Evolutionary conservation across 805 yeast species (phyloP).

Genomic region (Candida dajiaensis): DNA sequence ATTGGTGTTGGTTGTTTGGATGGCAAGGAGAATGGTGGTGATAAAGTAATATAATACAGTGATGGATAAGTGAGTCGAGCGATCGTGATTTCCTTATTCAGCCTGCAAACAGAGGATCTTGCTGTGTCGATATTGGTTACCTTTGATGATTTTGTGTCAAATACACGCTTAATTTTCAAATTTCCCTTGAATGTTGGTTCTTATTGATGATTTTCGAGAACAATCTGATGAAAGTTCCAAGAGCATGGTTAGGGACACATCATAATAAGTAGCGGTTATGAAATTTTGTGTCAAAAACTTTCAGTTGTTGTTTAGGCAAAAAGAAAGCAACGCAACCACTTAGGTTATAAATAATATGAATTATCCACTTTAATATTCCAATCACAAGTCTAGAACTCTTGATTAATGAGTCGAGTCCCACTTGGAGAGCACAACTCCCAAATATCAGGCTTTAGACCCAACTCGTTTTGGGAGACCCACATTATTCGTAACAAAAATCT

Average conservation of each 20-base stretch:
- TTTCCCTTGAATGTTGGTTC: not conserved
- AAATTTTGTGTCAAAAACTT: not conserved
- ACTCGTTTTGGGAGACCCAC: no score
- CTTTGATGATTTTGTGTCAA: not conserved
- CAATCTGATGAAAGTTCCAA: slow-evolving; percentile 4
- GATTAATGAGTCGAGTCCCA: no score
- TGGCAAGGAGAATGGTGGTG: not conserved
- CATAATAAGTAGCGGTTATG: not conserved
- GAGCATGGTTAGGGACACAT: not conserved
- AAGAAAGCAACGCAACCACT: no score
- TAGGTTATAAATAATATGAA: no score
- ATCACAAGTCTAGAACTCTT: no score
- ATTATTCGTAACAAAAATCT: no score
- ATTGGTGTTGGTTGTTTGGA: not conserved
- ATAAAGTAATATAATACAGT: not conserved
- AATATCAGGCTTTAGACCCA: no score
- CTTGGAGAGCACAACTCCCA: no score
- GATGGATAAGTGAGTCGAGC: not conserved
- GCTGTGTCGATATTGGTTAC: not conserved
- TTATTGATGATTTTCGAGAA: not conserved
- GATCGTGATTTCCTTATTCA: not conserved
- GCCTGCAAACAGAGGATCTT: not conserved
- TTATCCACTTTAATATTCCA: no score
- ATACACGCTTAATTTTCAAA: not conserved
- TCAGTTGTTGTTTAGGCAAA: no score